Percentiles rank a stretch among this genome's conserved stretches.
phyloP scores from a whole-genome alignment of 768 basidiomycete species.

The Nevesoporus exiguus region DNA sequence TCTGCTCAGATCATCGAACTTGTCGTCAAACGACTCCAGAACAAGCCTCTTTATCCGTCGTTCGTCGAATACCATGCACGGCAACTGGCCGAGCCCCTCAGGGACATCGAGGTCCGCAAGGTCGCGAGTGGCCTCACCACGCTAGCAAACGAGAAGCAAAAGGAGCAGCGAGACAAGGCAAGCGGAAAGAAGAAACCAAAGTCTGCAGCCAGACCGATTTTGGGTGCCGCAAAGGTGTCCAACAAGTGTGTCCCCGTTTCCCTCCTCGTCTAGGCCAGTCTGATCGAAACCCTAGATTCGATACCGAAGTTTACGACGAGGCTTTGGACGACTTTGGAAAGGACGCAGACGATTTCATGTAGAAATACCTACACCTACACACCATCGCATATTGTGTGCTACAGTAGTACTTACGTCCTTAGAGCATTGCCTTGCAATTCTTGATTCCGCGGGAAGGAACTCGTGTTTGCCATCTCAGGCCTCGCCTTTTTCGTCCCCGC shows the following conservation, averaged over 20 bases:
- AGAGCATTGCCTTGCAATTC: neutral
- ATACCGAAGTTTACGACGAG: constrained; percentile 83
- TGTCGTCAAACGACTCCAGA: constrained; percentile 74
- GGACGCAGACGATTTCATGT: constrained; percentile 87
- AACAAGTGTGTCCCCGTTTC: constrained; percentile 45
- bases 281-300: constrained; percentile 48
- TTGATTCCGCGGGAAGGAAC: constrained; percentile 3
- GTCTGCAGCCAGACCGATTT: constrained; percentile 61
- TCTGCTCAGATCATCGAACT: constrained; percentile 71
- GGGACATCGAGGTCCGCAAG: constrained; percentile 90
- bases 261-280: constrained; percentile 3
- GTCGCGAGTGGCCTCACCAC: constrained; percentile 80
- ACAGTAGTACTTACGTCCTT: constrained; percentile 4
- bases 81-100: constrained; percentile 70
- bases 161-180: constrained; percentile 79
- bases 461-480: constrained; percentile 2
- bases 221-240: constrained; percentile 70
- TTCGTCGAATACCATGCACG: constrained; percentile 86
- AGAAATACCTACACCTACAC: constrained; percentile 34
- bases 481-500: constrained; percentile 39
- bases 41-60: constrained; percentile 75
- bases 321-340: constrained; percentile 84
- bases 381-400: constrained; percentile 9
- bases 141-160: constrained; percentile 94
- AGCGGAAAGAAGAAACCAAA: constrained; percentile 90